A percentile compares a stretch with the other conserved stretches of the same genome.
These are phyloP conservation scores for Asterophora lycoperdoides DNA, from an alignment of 768 basidiomycete species.

Conservation along the genomic window DNA sequence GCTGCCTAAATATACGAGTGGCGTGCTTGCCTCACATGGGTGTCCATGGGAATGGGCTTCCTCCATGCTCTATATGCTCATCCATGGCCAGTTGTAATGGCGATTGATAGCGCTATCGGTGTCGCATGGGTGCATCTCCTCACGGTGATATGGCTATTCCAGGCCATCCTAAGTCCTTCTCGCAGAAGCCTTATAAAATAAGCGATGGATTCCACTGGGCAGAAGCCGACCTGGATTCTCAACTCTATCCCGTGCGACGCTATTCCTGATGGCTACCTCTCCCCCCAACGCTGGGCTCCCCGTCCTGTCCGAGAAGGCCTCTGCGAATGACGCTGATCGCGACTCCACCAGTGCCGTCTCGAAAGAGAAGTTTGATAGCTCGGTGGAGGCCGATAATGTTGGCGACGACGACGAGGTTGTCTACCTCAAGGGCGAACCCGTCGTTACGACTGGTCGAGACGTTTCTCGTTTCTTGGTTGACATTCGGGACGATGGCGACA, in stretches of 20 bases:
- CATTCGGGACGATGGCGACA: constrained; percentile 53
- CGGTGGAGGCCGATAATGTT: constrained; percentile 10
- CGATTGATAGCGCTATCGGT: constrained; percentile 10
- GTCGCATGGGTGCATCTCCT: not conserved
- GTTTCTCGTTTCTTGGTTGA: constrained; percentile 55
- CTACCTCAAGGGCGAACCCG: constrained; percentile 35
- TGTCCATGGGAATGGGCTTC: too few relatives aligned
- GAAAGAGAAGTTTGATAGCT: constrained; percentile 16
- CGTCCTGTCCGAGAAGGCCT: constrained; percentile 4
- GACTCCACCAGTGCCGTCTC: constrained; percentile 4
- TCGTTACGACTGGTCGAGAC: constrained; percentile 42
- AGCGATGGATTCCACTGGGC: not conserved
- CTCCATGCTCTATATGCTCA: too few relatives aligned
- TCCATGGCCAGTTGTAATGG: not conserved
- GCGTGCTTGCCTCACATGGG: too few relatives aligned
- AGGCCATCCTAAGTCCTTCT: not conserved
- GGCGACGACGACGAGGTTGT: constrained; percentile 25
- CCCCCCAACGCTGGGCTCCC: not conserved
- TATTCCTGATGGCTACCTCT: not conserved
- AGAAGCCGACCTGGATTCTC: not conserved
- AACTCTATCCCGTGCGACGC: constrained; percentile 1
- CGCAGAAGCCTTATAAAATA: not conserved
- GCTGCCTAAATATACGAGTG: too few relatives aligned
- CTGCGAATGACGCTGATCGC: not conserved
- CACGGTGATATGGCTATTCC: too few relatives aligned